These are phyloP conservation scores for Sparassis latifolia DNA, from an alignment of 1,284 basidiomycete species.

Conservation along the genomic window DNA sequence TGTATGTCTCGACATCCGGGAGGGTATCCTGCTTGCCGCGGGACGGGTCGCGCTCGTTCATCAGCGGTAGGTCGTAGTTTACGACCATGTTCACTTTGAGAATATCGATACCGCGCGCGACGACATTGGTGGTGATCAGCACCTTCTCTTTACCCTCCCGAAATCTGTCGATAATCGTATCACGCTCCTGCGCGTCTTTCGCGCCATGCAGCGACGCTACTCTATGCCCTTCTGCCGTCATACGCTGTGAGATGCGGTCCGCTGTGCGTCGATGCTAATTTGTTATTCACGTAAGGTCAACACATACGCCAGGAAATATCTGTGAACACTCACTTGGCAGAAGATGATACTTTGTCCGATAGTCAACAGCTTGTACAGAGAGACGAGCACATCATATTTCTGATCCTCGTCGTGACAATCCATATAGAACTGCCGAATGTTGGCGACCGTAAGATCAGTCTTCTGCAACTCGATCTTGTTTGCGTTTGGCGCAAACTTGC, in stretches of 20 bases:
- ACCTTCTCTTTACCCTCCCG: constrained; percentile 96
- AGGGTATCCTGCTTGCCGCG: constrained; percentile 36
- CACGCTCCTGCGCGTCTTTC: constrained; percentile 86
- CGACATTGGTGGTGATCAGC: constrained; percentile 97
- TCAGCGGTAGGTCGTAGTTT: constrained; percentile 94
- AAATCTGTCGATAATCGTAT: constrained; percentile 92
- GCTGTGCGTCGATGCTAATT: constrained; percentile 82
- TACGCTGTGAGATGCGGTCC: constrained; percentile 86
- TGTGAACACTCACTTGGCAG: constrained; percentile 55
- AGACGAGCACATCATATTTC: constrained; percentile 95
- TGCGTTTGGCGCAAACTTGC: constrained; percentile 87
- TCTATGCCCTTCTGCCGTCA: constrained; percentile 92
- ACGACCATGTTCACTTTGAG: constrained; percentile 99
- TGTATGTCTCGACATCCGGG: constrained; percentile 95
- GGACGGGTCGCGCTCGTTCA: constrained; percentile 56
- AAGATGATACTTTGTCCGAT: constrained; percentile 98
- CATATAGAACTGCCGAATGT: constrained; percentile 98
- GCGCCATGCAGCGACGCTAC: constrained; percentile 95
- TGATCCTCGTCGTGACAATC: constrained; percentile 85
- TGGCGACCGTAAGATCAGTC: constrained; percentile 92
- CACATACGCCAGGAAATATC: not conserved
- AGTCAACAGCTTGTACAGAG: constrained; percentile 86
- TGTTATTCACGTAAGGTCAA: not conserved
- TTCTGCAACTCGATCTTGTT: constrained; percentile 96
- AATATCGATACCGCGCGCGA: constrained; percentile 98